Percentiles rank a stretch among this genome's conserved stretches.
Evolutionary conservation across 805 yeast species (phyloP).

Genomic region (Dipodascus geniculatus): DNA sequence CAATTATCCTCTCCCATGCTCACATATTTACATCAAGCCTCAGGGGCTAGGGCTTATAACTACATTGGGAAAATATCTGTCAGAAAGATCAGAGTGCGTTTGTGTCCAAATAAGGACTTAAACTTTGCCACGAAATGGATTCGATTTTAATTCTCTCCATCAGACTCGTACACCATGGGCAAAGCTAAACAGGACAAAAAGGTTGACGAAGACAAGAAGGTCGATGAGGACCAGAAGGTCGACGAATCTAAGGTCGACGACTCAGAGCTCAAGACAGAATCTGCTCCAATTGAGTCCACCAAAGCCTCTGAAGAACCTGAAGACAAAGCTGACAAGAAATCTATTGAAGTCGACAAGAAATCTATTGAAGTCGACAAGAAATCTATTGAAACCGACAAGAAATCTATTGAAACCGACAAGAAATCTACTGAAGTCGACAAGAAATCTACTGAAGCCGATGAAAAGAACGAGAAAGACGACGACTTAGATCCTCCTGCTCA

Average conservation of each 20-base stretch:
- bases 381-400: not conserved
- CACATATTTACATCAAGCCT: not conserved
- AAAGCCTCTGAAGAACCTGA: not conserved
- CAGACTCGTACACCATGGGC: not conserved
- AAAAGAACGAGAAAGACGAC: not conserved
- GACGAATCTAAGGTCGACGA: not conserved
- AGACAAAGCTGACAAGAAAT: not conserved
- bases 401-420: not conserved
- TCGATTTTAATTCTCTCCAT: not conserved
- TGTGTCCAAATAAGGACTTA: not conserved
- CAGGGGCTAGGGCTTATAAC: not conserved
- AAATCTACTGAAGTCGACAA: not conserved
- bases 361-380: not conserved
- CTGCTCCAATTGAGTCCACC: not conserved
- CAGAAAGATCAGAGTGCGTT: not conserved
- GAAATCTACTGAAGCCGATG: not conserved
- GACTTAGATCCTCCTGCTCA: conserved; percentile 31
- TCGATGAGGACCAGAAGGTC: not conserved
- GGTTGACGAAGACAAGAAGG: not conserved
- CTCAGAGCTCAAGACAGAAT: not conserved
- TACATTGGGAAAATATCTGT: too few relatives aligned
- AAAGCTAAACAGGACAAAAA: not conserved
- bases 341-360: not conserved
- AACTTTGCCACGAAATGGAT: not conserved
- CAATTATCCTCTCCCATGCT: not conserved